Evolutionary conservation across 2,329 filamentous ascomycete genomes (phyloP).

Genomic region (Exophiala sideris): DNA sequence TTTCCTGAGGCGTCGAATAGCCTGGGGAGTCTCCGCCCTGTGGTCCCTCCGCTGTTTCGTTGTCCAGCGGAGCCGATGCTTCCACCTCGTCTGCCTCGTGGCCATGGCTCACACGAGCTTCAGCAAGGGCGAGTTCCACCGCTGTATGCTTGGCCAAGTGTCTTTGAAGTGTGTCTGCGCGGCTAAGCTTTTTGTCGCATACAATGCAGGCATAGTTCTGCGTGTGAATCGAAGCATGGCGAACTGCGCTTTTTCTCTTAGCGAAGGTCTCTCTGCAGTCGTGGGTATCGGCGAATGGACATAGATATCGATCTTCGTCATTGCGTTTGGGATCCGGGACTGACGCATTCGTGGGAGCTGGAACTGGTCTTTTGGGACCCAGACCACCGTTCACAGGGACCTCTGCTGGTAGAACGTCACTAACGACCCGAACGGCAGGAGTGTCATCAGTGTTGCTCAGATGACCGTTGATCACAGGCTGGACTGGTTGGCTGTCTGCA

Average conservation of each 20-base stretch:
- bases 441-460: no score
- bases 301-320: conserved; percentile 14
- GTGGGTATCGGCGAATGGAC: conserved; percentile 16
- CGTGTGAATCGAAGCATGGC: conserved; percentile 20
- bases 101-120: conserved; percentile 1
- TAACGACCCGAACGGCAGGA: no score
- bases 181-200: conserved; percentile 17
- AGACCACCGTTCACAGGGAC: no score
- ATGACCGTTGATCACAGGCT: no score
- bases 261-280: conserved; percentile 21
- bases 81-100: background rate
- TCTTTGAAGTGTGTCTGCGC: conserved; percentile 12
- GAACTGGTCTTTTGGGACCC: no score
- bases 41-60: background rate
- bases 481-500: no score
- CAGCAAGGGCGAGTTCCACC: conserved; percentile 8
- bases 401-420: no score
- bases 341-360: background rate
- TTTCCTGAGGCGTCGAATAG: conserved; percentile 4
- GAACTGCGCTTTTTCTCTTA: conserved; percentile 11
- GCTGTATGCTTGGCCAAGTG: conserved; percentile 18
- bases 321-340: background rate
- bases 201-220: conserved; percentile 15
- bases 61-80: background rate
- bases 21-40: conserved; percentile 5